Conservation (phyloP, 2,329 filamentous ascomycete species). For the Talaromyces sp. region DNA sequence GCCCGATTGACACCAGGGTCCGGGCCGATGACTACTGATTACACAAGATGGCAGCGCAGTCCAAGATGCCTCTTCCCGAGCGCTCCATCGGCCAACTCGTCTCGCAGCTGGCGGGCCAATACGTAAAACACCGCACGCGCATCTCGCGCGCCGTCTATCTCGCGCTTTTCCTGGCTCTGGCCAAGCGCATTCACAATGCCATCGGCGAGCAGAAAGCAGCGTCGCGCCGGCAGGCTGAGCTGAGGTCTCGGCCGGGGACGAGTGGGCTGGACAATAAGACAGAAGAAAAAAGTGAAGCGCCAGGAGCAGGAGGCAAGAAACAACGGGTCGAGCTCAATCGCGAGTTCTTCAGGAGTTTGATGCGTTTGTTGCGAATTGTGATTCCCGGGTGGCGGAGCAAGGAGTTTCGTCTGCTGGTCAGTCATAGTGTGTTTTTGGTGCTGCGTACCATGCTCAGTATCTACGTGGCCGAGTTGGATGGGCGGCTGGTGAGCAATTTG, state of each 20-base stretch:
- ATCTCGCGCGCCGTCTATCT: constrained; percentile 83
- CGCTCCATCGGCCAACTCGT: constrained; percentile 62
- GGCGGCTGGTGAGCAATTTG: constrained; percentile 82
- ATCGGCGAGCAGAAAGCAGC: constrained; percentile 90
- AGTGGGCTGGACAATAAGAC: constrained; percentile 27
- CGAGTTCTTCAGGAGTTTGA: constrained; percentile 74
- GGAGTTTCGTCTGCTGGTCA: constrained; percentile 77
- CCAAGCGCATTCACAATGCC: constrained; percentile 84
- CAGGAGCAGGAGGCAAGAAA: constrained; percentile 29
- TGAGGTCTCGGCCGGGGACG: constrained; percentile 49
- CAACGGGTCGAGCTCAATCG: constrained; percentile 86
- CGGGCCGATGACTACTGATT: not conserved
- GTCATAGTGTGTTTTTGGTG: constrained; percentile 90
- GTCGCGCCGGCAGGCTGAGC: constrained; percentile 60
- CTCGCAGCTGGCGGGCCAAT: constrained; percentile 63
- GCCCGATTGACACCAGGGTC: no score
- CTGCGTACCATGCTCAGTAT: constrained; percentile 86
- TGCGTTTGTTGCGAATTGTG: constrained; percentile 76
- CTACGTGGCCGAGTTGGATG: constrained; percentile 94
- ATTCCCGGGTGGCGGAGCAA: constrained; percentile 87
- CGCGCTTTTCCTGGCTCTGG: constrained; percentile 71
- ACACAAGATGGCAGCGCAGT: constrained; percentile 65
- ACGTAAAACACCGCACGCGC: constrained; percentile 71
- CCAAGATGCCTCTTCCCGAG: constrained; percentile 63
- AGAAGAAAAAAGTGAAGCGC: not conserved